These are phyloP conservation scores for Exophiala sideris DNA, from an alignment of 2,329 filamentous ascomycete species.

Conservation along the genomic window DNA sequence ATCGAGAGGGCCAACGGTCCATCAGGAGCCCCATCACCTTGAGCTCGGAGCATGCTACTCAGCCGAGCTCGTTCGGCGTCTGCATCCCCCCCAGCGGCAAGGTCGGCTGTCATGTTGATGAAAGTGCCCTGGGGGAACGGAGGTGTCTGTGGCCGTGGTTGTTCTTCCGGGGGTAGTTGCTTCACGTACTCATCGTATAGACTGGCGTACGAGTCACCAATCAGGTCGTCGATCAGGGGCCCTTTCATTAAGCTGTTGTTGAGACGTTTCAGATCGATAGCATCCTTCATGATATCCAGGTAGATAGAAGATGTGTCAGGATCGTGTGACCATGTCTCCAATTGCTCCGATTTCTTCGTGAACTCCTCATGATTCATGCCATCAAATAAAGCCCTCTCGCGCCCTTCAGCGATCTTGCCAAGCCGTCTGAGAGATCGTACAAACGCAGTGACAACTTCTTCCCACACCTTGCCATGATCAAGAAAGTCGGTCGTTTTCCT, in stretches of 20 bases:
- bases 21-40: constrained; percentile 24
- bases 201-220: constrained; percentile 81
- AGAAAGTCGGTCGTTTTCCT: constrained; percentile 75
- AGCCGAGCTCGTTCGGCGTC: constrained; percentile 48
- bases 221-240: constrained; percentile 83
- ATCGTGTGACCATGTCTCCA: constrained; percentile 58
- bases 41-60: constrained; percentile 44
- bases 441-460: constrained; percentile 58
- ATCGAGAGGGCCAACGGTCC: constrained; percentile 18
- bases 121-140: constrained; percentile 24
- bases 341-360: constrained; percentile 53
- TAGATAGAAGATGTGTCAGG: constrained; percentile 46
- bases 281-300: constrained; percentile 63
- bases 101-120: constrained; percentile 35
- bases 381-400: constrained; percentile 65
- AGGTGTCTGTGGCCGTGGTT: constrained; percentile 12
- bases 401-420: constrained; percentile 56
- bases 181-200: constrained; percentile 66
- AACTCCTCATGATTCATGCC: constrained; percentile 65
- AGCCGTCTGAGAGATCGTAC: constrained; percentile 57
- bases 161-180: constrained; percentile 29
- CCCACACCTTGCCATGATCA: constrained; percentile 61
- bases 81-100: constrained; percentile 41
- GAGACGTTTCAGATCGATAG: constrained; percentile 69
- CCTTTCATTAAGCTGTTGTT: constrained; percentile 87